A percentile compares a stretch with the other conserved stretches of the same genome.
Conservation (phyloP, 2,329 filamentous ascomycete genomes). For the Talaromyces albobiverticillius region DNA sequence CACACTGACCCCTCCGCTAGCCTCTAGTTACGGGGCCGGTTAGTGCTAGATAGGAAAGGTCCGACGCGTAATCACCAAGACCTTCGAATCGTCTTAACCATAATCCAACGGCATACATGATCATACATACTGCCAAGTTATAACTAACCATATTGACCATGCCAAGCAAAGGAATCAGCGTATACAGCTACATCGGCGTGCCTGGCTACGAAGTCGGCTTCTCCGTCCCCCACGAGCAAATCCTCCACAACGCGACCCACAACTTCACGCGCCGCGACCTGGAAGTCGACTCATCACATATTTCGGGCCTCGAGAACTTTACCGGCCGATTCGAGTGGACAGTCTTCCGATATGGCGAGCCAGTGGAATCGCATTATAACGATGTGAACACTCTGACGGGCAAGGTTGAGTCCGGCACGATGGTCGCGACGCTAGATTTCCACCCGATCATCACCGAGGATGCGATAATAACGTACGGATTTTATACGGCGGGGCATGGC, state of each 20-base stretch:
- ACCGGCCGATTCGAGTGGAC: not conserved
- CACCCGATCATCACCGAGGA: not conserved
- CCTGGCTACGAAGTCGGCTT: not conserved
- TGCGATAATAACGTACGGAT: constrained; percentile 44
- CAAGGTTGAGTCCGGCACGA: not conserved
- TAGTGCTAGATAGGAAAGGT: not conserved
- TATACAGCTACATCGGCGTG: not conserved
- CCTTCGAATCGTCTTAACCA: not conserved
- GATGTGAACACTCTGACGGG: not conserved
- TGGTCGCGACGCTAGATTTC: not conserved
- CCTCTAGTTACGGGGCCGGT: too few relatives aligned
- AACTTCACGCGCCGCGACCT: not conserved
- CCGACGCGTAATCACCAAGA: not conserved
- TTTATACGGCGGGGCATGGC: constrained; percentile 50
- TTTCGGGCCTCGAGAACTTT: not conserved
- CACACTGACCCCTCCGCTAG: too few relatives aligned
- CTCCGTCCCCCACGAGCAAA: not conserved
- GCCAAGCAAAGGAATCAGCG: not conserved
- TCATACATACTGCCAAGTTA: not conserved
- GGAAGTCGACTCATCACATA: not conserved
- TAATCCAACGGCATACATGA: not conserved
- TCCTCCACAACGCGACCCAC: not conserved
- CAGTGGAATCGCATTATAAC: not conserved
- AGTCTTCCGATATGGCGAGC: not conserved
- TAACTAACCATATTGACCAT: not conserved